These are phyloP conservation scores for Wickerhamomyces bovis DNA, from an alignment of 805 yeast genomes.

Conservation along the genomic window DNA sequence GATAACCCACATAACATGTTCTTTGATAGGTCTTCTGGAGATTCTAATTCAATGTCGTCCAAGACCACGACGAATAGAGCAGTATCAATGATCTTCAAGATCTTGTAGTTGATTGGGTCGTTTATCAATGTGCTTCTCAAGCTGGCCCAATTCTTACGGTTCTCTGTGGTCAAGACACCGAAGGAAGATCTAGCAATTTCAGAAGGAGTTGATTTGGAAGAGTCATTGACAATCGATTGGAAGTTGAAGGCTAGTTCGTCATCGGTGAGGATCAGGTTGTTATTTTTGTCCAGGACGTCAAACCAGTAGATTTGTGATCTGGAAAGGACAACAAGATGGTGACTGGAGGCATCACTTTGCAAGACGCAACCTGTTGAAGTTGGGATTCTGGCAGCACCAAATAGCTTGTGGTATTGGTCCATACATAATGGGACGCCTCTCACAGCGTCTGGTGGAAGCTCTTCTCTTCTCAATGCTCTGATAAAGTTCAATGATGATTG, in stretches of 20 bases:
- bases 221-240: conserved; percentile 71
- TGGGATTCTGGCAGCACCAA: conserved; percentile 86
- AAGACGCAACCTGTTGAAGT: conserved; percentile 76
- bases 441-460: conserved; percentile 63
- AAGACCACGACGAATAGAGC: conserved; percentile 80
- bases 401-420: conserved; percentile 85
- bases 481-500: conserved; percentile 74
- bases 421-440: conserved; percentile 71
- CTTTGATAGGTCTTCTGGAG: conserved; percentile 61
- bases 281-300: conserved; percentile 73
- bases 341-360: conserved; percentile 72
- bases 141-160: conserved; percentile 81
- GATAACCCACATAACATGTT: conserved; percentile 88
- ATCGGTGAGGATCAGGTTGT: conserved; percentile 68
- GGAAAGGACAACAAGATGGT: conserved; percentile 76
- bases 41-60: conserved; percentile 64
- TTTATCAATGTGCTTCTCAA: conserved; percentile 48
- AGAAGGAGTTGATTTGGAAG: conserved; percentile 39
- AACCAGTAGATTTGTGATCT: conserved; percentile 93
- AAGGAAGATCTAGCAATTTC: conserved; percentile 79
- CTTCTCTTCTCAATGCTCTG: conserved; percentile 69
- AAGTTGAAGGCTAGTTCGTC: conserved; percentile 71
- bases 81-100: conserved; percentile 68
- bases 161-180: conserved; percentile 88
- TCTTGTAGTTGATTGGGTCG: conserved; percentile 57